Conservation (phyloP, 1,284 basidiomycete species). For the Papiliotrema fonsecae region DNA sequence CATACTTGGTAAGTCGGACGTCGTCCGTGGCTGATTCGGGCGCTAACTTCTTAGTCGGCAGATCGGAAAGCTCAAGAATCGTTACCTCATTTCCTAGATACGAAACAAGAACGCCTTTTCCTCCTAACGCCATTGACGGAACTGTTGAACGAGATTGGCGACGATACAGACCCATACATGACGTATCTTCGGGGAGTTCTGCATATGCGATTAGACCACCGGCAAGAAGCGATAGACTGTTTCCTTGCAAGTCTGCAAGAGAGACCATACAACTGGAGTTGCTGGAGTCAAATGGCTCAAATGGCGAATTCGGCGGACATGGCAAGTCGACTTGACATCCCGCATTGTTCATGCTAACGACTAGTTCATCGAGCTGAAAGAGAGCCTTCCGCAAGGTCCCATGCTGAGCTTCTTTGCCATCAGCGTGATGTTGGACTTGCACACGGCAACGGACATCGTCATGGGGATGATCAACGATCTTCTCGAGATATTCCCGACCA, state of each 20-base stretch:
- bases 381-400: conserved; percentile 35
- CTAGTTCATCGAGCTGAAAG: conserved; percentile 46
- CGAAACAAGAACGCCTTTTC: conserved; percentile 61
- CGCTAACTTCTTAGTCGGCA: conserved; percentile 28
- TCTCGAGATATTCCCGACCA: conserved; percentile 73
- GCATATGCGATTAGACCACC: conserved; percentile 67
- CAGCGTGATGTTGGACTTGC: conserved; percentile 83
- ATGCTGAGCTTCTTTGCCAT: conserved; percentile 71
- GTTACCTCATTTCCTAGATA: conserved; percentile 53
- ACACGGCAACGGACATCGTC: conserved; percentile 76
- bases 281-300: conserved; percentile 76
- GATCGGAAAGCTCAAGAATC: conserved; percentile 49
- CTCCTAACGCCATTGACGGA: conserved; percentile 63
- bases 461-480: conserved; percentile 68
- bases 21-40: not conserved
- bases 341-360: conserved; percentile 2
- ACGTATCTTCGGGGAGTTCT: conserved; percentile 82
- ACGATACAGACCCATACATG: conserved; percentile 69
- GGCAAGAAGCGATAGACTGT: conserved; percentile 80
- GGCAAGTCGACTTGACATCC: conserved; percentile 51
- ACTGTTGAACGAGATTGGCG: conserved; percentile 59
- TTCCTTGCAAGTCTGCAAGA: conserved; percentile 70
- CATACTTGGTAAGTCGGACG: conserved; percentile 67
- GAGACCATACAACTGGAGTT: conserved; percentile 94
- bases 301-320: conserved; percentile 86